These are phyloP conservation scores for Neltuma alba DNA, from an alignment of 306 rosid species.

Conservation along the genomic window DNA sequence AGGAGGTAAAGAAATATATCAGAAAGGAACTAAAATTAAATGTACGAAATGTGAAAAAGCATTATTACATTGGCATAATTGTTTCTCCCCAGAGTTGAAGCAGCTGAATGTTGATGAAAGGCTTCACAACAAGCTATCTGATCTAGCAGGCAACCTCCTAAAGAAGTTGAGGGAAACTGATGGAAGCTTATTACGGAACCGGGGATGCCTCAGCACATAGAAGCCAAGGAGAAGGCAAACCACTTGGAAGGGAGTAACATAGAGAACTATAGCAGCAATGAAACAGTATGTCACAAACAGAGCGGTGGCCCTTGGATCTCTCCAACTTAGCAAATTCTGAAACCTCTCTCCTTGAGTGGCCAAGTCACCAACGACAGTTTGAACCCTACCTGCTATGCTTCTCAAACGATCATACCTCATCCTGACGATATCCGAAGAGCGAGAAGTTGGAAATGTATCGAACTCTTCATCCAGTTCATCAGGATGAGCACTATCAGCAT, in stretches of 20 bases:
- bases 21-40: conserved; percentile 21
- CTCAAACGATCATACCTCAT: conserved; percentile 89
- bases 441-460: conserved; percentile 80
- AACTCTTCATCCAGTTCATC: conserved; percentile 88
- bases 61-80: not conserved
- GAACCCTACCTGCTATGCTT: conserved; percentile 89
- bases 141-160: conserved; percentile 86
- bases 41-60: conserved; percentile 11
- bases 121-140: conserved; percentile 74
- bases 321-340: conserved; percentile 81
- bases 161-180: conserved; percentile 82
- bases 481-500: conserved; percentile 80
- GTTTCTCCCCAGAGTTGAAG: not conserved
- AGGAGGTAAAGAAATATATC: not conserved
- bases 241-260: conserved; percentile 87
- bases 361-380: conserved; percentile 78
- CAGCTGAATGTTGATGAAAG: not conserved
- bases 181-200: conserved; percentile 76
- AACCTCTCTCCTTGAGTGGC: conserved; percentile 96
- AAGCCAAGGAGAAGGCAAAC: conserved; percentile 62
- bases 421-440: conserved; percentile 55
- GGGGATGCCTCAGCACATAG: conserved; percentile 76
- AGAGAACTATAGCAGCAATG: conserved; percentile 70
- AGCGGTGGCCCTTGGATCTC: conserved; percentile 90
- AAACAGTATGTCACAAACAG: conserved; percentile 69